A percentile compares a stretch with the other conserved stretches of the same genome.
phyloP scores from a whole-genome alignment of 371 early-diverging fungal genomes.

The Mucor piriformis region DNA sequence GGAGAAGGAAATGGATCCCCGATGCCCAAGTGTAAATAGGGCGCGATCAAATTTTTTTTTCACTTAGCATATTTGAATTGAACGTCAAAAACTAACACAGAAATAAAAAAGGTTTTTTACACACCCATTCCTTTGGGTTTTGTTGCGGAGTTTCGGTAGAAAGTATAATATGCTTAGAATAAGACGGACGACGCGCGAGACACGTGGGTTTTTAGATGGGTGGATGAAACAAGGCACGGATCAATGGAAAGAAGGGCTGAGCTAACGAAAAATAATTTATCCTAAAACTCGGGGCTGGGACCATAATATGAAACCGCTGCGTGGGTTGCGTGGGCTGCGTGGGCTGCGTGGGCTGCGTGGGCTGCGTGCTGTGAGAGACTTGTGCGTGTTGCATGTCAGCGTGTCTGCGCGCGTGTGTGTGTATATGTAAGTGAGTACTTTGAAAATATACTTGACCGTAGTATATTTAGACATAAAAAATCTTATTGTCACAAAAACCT shows the following conservation, averaged over 20 bases:
- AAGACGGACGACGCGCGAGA: background rate
- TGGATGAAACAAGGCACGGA: background rate
- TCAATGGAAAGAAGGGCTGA: background rate
- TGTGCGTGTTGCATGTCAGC: too few relatives aligned
- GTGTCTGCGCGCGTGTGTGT: too few relatives aligned
- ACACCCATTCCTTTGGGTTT: background rate
- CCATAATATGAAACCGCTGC: background rate
- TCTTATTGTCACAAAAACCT: background rate
- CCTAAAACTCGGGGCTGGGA: conserved; percentile 3
- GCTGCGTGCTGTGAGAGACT: too few relatives aligned
- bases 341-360: too few relatives aligned
- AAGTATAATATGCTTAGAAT: background rate
- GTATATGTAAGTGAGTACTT: background rate
- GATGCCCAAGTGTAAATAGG: background rate
- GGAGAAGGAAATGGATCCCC: background rate
- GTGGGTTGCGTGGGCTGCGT: too few relatives aligned
- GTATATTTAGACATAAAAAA: conserved; percentile 3
- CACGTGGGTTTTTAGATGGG: too few relatives aligned
- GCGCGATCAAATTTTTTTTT: background rate
- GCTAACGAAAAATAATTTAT: background rate
- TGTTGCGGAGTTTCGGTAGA: background rate
- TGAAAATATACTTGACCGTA: background rate
- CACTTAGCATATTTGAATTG: background rate
- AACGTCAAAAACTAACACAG: background rate
- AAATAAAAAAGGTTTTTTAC: background rate